Percentiles rank a stretch among this genome's conserved stretches.
These are phyloP conservation scores for Clitopilus hobsonii DNA, from an alignment of 768 basidiomycete genomes.

Conservation along the genomic window DNA sequence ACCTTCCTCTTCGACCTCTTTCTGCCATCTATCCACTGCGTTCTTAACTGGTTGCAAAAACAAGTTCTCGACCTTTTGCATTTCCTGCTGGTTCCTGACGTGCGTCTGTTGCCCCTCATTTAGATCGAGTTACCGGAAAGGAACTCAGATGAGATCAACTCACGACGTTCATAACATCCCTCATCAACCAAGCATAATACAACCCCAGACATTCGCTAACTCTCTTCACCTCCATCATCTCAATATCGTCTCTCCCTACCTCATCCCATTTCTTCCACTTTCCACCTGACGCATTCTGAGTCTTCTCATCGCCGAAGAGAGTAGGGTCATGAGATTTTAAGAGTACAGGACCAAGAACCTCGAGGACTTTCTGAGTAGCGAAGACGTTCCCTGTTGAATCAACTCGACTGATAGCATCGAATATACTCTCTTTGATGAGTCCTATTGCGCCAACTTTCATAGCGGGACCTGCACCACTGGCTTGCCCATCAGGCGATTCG, in stretches of 20 bases:
- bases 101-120: conserved; percentile 37
- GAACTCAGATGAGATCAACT: conserved; percentile 7
- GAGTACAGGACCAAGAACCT: conserved; percentile 18
- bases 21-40: conserved; percentile 29
- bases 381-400: conserved; percentile 3
- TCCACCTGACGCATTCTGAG: too few species aligned
- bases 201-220: conserved; percentile 64
- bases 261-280: too few species aligned
- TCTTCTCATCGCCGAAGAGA: conserved; percentile 29
- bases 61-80: conserved; percentile 37
- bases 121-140: too few species aligned
- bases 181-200: conserved; percentile 57
- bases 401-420: conserved; percentile 38
- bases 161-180: conserved; percentile 59
- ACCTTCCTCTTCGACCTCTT: conserved; percentile 13
- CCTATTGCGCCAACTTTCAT: conserved; percentile 69
- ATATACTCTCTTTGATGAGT: conserved; percentile 60
- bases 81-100: conserved; percentile 38
- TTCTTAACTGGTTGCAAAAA: conserved; percentile 41
- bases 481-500: conserved; percentile 57
- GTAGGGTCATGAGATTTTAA: conserved; percentile 55
- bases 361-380: background rate
- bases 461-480: too few species aligned
- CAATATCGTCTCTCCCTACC: too few species aligned
- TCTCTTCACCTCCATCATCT: conserved; percentile 54